These are phyloP conservation scores for Sarcodon sp. DNA, from an alignment of 768 basidiomycete species.

Conservation along the genomic window DNA sequence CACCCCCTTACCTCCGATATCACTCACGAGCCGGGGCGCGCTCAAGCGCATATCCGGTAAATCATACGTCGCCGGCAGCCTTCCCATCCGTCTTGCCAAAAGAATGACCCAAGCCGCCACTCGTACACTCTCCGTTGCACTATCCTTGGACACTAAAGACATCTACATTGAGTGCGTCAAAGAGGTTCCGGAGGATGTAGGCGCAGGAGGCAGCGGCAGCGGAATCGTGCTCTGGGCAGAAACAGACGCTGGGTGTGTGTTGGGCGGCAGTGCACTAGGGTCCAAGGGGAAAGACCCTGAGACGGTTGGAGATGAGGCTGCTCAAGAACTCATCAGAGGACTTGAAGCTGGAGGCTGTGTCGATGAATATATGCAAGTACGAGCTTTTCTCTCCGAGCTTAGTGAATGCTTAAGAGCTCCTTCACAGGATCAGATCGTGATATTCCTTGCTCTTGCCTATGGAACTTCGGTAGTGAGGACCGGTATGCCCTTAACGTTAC, in stretches of 20 bases:
- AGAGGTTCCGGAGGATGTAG: constrained; percentile 10
- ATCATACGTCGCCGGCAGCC: constrained; percentile 46
- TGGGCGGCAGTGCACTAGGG: constrained; percentile 61
- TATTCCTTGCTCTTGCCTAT: constrained; percentile 63
- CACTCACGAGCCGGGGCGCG: constrained; percentile 41
- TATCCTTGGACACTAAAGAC: constrained; percentile 16
- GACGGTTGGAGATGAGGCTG: constrained; percentile 47
- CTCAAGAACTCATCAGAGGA: constrained; percentile 41
- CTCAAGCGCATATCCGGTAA: constrained; percentile 39
- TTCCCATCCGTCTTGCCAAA: constrained; percentile 42
- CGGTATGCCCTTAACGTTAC: constrained; percentile 42
- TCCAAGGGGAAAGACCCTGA: constrained; percentile 31
- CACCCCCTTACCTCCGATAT: constrained; percentile 30
- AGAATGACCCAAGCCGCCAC: constrained; percentile 45
- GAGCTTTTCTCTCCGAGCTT: background rate
- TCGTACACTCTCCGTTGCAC: constrained; percentile 22
- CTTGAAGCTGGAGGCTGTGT: constrained; percentile 58
- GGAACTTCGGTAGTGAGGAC: constrained; percentile 45
- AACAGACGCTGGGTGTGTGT: constrained; percentile 48
- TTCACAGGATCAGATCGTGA: constrained; percentile 64
- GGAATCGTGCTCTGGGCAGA: constrained; percentile 71
- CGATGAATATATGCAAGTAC: constrained; percentile 51
- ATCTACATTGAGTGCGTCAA: constrained; percentile 16
- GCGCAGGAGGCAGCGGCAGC: constrained; percentile 44
- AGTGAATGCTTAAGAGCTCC: background rate